phyloP scores from a whole-genome alignment of 2,329 filamentous ascomycete genomes.

The Arthroderma sp. region DNA sequence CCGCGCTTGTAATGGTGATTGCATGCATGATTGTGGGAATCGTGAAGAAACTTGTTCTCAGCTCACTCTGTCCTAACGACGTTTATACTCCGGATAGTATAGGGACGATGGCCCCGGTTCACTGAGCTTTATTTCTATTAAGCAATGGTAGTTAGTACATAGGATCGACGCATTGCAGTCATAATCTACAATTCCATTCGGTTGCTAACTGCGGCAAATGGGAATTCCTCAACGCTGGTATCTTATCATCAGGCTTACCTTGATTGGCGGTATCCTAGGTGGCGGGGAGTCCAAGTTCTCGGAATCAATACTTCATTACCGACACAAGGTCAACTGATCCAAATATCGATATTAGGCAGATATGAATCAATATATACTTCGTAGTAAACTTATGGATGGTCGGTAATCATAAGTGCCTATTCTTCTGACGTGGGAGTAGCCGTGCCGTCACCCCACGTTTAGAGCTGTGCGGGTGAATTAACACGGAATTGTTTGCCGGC shows the following conservation, averaged over 20 bases:
- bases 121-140: not conserved
- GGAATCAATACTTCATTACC: not conserved
- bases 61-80: not conserved
- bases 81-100: not conserved
- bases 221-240: not conserved
- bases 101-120: not conserved
- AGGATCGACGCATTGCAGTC: not conserved
- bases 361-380: not conserved
- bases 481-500: too few species aligned
- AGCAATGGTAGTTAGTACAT: not conserved
- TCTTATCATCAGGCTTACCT: not conserved
- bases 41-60: not conserved
- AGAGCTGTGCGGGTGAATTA: too few species aligned
- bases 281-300: too few species aligned
- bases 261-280: not conserved
- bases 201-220: not conserved
- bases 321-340: not conserved
- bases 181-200: not conserved
- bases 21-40: conserved; percentile 22
- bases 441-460: too few species aligned
- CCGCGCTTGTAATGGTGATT: conserved; percentile 39
- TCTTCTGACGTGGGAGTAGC: not conserved
- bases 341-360: not conserved
- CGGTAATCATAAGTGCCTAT: not conserved
- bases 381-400: not conserved